Evolutionary conservation across 164 flowering plant genomes (phyloP).

Genomic region (Chimonanthus praecox): DNA sequence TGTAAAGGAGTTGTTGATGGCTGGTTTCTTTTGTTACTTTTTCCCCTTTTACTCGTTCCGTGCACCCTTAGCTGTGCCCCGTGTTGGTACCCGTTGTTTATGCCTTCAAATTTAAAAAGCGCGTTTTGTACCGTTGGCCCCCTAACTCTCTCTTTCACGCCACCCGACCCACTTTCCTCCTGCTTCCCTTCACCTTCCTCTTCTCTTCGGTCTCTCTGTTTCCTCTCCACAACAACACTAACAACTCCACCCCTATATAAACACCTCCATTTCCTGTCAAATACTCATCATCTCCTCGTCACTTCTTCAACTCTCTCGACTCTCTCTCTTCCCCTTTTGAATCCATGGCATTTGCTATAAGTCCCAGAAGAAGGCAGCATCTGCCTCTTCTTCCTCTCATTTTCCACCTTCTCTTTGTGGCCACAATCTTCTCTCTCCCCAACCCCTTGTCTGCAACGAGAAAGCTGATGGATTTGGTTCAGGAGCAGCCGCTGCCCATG

Average conservation of each 20-base stretch:
- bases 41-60: too few relatives aligned
- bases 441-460: slow-evolving; percentile 1
- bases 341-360: neutral
- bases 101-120: too few relatives aligned
- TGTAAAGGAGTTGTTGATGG: too few relatives aligned
- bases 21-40: too few relatives aligned
- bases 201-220: too few relatives aligned
- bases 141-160: too few relatives aligned
- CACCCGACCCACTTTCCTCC: too few relatives aligned
- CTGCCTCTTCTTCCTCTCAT: neutral
- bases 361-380: neutral
- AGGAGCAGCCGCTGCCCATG: slow-evolving; percentile 7
- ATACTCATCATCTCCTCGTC: neutral
- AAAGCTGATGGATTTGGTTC: slow-evolving; percentile 5
- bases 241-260: neutral
- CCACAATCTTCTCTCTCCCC: neutral
- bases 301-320: neutral
- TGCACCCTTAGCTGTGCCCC: too few relatives aligned
- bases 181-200: too few relatives aligned
- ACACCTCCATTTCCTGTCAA: neutral
- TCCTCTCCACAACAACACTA: too few relatives aligned
- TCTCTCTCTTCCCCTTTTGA: neutral
- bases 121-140: too few relatives aligned
- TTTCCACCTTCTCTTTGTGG: neutral
- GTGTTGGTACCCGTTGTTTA: too few relatives aligned